Evolutionary conservation across 768 basidiomycete genomes (phyloP), one percentile per base, ranked within the genome.

Genomic region (Trametopsis cervina): DNA sequence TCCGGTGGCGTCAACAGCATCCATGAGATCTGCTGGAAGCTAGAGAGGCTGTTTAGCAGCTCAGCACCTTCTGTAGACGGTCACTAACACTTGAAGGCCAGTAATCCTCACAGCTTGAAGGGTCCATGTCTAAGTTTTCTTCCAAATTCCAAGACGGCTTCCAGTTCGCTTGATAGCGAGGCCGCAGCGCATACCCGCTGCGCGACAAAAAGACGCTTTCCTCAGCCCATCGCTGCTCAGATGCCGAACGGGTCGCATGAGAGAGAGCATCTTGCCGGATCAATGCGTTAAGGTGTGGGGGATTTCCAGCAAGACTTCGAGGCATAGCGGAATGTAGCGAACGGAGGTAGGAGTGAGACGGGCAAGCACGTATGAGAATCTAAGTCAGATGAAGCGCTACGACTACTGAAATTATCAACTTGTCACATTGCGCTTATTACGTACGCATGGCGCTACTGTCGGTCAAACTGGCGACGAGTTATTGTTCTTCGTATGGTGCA

Each of bases 131-230:
- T 18, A 20, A 18, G 37, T 44, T 40, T 27, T 25, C 26, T 13
- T 44, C 27, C 67, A n/a, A n/a, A n/a, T n/a, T n/a, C n/a, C 66
- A 67, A 0, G 63, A 65, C 9, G 65, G 57, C 17, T 52, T 26
- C 66, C 65, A 67, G 9, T 52, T 35, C 0, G 53, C 59, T n/a
- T 55, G 45, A 23, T 58, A 63, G 1, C 66, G 55, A 2, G 58
- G 60, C 15, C 62, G 58, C 10, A 67, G 58, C 0, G 38, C 21
- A 17, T 61, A 63, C 0, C 66, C 58, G 37, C 36, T 35, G 2
- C 24, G 17, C 7, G 22, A 22, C 17, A 46, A 25, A 24, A 46
- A 46, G 2, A 22, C 36, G 21, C 24, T 21, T 25, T 25, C 40
- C 23, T 46, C 22, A 22, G 36, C 20, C 45, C 45, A 46, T 13